phyloP scores from a whole-genome alignment of 164 flowering plant genomes.

The Liriodendron chinense region DNA sequence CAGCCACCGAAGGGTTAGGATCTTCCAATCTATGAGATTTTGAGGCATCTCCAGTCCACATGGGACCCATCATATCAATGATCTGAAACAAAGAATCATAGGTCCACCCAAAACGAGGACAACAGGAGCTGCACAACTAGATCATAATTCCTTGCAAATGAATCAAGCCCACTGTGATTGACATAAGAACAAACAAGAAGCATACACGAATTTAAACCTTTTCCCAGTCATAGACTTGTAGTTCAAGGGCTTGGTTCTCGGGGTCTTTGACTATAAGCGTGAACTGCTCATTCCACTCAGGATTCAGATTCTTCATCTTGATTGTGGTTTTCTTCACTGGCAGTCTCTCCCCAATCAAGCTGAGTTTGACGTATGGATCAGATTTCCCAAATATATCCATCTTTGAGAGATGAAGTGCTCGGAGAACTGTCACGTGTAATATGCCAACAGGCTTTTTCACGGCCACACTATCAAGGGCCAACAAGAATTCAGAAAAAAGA shows the following conservation, averaged over 20 bases:
- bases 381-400: slow-evolving; percentile 67
- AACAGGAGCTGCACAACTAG: no score
- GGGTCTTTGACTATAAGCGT: slow-evolving; percentile 69
- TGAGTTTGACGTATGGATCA: slow-evolving; percentile 74
- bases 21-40: no score
- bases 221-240: slow-evolving; percentile 78
- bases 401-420: slow-evolving; percentile 53
- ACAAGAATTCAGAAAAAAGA: background rate
- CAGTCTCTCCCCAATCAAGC: slow-evolving; percentile 52
- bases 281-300: slow-evolving; percentile 75
- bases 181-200: slow-evolving; percentile 6
- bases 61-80: no score
- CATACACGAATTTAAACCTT: slow-evolving; percentile 38
- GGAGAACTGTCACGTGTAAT: slow-evolving; percentile 58
- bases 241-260: slow-evolving; percentile 48
- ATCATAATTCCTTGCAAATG: background rate
- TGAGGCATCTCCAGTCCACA: no score
- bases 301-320: slow-evolving; percentile 59
- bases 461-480: slow-evolving; percentile 31
- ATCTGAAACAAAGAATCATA: no score
- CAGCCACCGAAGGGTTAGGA: no score
- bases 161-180: background rate
- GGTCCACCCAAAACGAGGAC: no score
- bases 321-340: slow-evolving; percentile 58
- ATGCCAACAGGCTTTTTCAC: slow-evolving; percentile 73